These are phyloP conservation scores for Penicillium sp. DNA, from an alignment of 2,329 filamentous ascomycete species.

Conservation along the genomic window DNA sequence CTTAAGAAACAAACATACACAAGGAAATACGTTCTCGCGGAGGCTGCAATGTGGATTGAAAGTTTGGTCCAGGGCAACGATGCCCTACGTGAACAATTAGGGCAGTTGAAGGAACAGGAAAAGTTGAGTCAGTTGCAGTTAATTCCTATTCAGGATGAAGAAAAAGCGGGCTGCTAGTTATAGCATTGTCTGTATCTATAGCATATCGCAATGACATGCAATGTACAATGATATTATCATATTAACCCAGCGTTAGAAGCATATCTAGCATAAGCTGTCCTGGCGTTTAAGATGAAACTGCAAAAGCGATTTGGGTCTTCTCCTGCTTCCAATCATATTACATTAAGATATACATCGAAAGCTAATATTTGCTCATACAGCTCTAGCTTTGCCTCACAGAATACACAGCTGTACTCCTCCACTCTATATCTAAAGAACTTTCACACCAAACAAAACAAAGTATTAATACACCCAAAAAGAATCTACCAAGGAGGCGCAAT, in stretches of 20 bases:
- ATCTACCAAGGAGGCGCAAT: slow-evolving; percentile 16
- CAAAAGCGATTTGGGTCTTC: background rate
- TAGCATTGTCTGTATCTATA: background rate
- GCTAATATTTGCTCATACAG: background rate
- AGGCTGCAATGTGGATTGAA: slow-evolving; percentile 13
- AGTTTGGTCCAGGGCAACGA: slow-evolving; percentile 14
- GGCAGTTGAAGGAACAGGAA: slow-evolving; percentile 3
- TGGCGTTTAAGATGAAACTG: background rate
- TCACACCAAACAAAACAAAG: background rate
- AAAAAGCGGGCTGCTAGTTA: background rate
- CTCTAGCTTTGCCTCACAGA: background rate
- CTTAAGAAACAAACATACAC: slow-evolving; percentile 18
- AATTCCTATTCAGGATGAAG: slow-evolving; percentile 1
- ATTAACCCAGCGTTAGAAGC: too few relatives aligned
- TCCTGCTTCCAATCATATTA: background rate
- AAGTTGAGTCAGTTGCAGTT: background rate
- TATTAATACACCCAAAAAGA: background rate
- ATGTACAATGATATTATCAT: too few relatives aligned
- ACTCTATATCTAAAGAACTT: background rate
- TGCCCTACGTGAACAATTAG: slow-evolving; percentile 7
- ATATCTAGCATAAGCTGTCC: background rate
- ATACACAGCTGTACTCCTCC: background rate
- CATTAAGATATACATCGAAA: background rate
- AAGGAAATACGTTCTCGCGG: slow-evolving; percentile 19
- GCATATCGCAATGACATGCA: background rate